Base-by-base conservation (phyloP, 371 early-diverging fungal genomes). In the Circinella minor region DNA sequence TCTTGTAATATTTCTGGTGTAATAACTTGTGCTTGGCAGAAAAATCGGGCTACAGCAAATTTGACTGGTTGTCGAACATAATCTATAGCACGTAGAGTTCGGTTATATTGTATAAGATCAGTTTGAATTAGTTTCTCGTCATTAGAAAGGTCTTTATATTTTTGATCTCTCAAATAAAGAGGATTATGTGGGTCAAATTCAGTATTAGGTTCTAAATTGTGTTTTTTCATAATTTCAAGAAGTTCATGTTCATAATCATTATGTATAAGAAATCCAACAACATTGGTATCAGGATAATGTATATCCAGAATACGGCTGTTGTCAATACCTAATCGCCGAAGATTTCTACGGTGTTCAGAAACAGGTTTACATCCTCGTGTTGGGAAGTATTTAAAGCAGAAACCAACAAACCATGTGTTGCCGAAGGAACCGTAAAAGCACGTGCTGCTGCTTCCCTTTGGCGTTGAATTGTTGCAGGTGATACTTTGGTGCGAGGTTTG, bases 261-360 rank as follows among this genome's bases (percentile, higher is more conserved):
- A n/a, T 65, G 65, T 4, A 54, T 49, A 7, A 65, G 65, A 20
- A 65, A 18, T 3, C 48, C 54, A 2, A 65, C 49, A 11, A 65
- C 49, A 9, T 49, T 39, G 20, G 47, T 39, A 18, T 65, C 54
- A 8, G 65, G 65, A 27, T 49, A 65, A 65, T 65, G 65, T 4
- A 65, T 65, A 48, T 65, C 65, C 0, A 65, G 14, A 5, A 65
- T 49, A 18, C 65, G 65, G n/a, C 65, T 54, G 27, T 65, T 65
- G 36, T 47, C 18, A 5, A 65, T 36, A 36, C 65, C 65, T 3
- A 65, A 36, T 47, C 34, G 8, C 0, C 49, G 47, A 5, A 65
- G 49, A 43, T 43, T 18, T 10, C 5, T 15, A 1, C 65, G 17
- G 0, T 46, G 20, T 10, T 65, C 47, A 0, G 47, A 36, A 17